Evolutionary conservation across 345 rosid genomes (phyloP).

Genomic region (Kandelia obovata): DNA sequence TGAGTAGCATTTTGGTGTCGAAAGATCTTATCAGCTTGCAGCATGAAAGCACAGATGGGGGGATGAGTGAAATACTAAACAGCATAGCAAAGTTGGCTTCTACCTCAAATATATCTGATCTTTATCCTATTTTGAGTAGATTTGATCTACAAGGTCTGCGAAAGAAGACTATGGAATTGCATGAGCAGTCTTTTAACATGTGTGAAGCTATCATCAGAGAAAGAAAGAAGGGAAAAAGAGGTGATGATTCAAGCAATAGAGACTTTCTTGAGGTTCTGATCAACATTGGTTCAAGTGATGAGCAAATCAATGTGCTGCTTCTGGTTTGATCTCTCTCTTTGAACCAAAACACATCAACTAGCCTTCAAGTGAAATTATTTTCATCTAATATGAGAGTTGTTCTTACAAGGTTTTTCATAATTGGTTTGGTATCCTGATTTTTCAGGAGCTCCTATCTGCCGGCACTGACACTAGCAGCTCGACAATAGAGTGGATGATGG

Average conservation of each 20-base stretch:
- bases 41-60: constrained; percentile 20
- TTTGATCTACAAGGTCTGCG: constrained; percentile 31
- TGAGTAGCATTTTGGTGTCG: constrained; percentile 33
- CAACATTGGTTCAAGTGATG: constrained; percentile 27
- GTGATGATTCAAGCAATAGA: constrained; percentile 2
- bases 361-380: too few species aligned
- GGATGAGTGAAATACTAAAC: constrained; percentile 18
- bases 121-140: constrained; percentile 25
- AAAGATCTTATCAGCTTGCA: constrained; percentile 25
- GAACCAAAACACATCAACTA: too few species aligned
- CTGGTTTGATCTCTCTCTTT: constrained; percentile 22
- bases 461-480: constrained; percentile 26
- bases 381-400: too few species aligned
- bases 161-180: constrained; percentile 25
- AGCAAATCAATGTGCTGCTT: constrained; percentile 27
- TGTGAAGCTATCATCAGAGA: constrained; percentile 21
- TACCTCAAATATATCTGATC: constrained; percentile 40
- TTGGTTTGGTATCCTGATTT: not conserved
- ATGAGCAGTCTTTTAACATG: constrained; percentile 8
- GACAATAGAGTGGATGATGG: constrained; percentile 28
- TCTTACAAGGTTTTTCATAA: too few species aligned
- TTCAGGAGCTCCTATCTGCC: constrained; percentile 24
- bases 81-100: constrained; percentile 23
- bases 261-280: constrained; percentile 35
- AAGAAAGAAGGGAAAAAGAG: constrained; percentile 11